Evolutionary conservation across 306 rosid genomes (phyloP), one percentile per base, ranked within the genome.

Genomic region (Rosa multiflora): DNA sequence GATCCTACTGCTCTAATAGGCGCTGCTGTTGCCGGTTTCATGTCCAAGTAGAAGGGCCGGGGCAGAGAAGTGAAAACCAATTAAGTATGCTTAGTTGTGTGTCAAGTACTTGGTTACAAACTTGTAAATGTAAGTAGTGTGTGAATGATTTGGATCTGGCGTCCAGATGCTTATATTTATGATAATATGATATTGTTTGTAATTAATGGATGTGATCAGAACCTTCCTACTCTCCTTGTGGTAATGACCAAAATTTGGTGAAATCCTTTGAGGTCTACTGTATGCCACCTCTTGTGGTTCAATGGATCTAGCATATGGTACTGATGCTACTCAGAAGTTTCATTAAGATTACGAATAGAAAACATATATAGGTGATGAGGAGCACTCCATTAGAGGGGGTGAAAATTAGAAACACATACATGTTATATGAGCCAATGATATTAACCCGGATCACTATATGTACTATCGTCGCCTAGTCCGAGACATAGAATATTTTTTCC

Each of bases 1-100:
- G 89, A 88, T 78, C 89, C 91, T 37, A 81, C 88, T 23, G 89
- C 89, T 29, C 48, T 88, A 11, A 82, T 85, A 40, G 88, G 85
- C 4, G 85, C 88, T 10, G 91, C 81, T 3, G 40, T 88, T 64
- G 85, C 82, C 1, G 85, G 85, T 18, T 74, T 88, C 75, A 79
- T 88, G n/a, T 83, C 89, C 32, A 86, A 74, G 72, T 83, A 83
- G 82, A 58, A 67, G 51, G 23, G 3, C 37, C 37, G 37, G 53
- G 20, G 39, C 43, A 8, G 32, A 6, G 17, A 12, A 32, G 46
- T 20, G 46, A 35, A 2, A 67, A 74, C 61, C 70, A 53, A 49
- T 26, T 39, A 71, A 49, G 35, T 35, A 58, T 66, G 48, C 29
- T 66, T 80, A 20, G 40, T 43, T 29, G 40, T 46, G 40, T 46